Evolutionary conservation across 2,329 filamentous ascomycete species (phyloP).

Genomic region (Fusarium gaditjirri): DNA sequence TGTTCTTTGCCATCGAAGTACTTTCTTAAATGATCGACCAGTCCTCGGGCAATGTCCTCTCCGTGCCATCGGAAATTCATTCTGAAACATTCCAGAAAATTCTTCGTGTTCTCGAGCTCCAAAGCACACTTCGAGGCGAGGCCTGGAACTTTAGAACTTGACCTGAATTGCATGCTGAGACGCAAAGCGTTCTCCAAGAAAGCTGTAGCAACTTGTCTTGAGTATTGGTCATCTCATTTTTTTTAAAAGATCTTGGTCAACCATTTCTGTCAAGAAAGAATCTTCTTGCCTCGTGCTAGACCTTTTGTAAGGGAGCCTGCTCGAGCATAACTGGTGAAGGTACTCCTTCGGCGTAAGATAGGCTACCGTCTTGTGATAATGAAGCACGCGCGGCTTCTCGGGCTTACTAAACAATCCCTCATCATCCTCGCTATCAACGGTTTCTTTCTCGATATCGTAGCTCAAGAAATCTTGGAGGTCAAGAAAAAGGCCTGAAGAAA

Average conservation of each 20-base stretch:
- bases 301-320: background rate
- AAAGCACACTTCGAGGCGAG: constrained; percentile 19
- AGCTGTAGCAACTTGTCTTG: background rate
- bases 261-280: constrained; percentile 3
- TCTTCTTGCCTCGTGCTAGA: background rate
- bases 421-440: constrained; percentile 2
- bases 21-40: background rate
- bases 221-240: background rate
- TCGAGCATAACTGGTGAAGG: background rate
- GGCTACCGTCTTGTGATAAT: constrained; percentile 15
- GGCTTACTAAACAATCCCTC: constrained; percentile 7
- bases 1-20: background rate
- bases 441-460: background rate
- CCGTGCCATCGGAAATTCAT: background rate
- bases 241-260: constrained; percentile 4
- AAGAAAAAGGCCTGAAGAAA: background rate
- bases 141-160: background rate
- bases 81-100: background rate
- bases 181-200: background rate
- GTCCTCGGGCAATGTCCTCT: background rate
- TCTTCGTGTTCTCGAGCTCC: background rate
- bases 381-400: background rate
- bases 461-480: constrained; percentile 3
- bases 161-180: too few relatives aligned
- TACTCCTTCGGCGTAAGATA: constrained; percentile 6